Conservation (phyloP, 2,329 filamentous ascomycete species). For the Colletotrichum paranaense region DNA sequence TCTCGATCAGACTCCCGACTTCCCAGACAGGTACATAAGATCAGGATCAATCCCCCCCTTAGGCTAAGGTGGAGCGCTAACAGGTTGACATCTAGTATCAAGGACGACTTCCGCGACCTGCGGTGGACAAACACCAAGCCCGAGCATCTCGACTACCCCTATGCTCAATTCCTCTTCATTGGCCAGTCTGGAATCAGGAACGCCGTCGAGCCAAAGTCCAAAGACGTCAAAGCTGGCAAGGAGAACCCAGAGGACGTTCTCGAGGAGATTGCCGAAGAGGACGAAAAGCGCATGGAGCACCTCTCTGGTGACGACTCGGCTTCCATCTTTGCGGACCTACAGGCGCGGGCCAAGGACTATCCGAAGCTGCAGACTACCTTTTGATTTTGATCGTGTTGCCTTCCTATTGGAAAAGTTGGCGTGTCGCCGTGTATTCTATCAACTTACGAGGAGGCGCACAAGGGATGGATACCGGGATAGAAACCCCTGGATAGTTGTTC, state of each 20-base stretch:
- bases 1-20: slow-evolving; percentile 75
- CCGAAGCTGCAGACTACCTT: slow-evolving; percentile 71
- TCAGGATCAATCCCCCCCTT: neutral
- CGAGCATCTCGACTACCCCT: slow-evolving; percentile 78
- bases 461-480: no score
- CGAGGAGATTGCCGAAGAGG: slow-evolving; percentile 80
- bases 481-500: no score
- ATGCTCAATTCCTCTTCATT: slow-evolving; percentile 83
- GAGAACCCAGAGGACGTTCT: slow-evolving; percentile 77
- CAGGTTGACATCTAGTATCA: slow-evolving; percentile 58
- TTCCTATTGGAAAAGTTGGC: no score
- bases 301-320: slow-evolving; percentile 59
- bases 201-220: slow-evolving; percentile 64
- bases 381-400: slow-evolving; percentile 8
- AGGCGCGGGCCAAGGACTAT: slow-evolving; percentile 67
- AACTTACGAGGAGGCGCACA: no score
- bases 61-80: neutral
- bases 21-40: neutral
- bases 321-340: slow-evolving; percentile 61
- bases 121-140: slow-evolving; percentile 82
- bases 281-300: slow-evolving; percentile 71
- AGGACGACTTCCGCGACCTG: slow-evolving; percentile 76
- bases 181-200: slow-evolving; percentile 73
- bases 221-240: slow-evolving; percentile 69
- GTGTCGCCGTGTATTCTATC: no score